phyloP scores from a whole-genome alignment of 169 alveolate species.

The Cryptosporidium parvum region DNA sequence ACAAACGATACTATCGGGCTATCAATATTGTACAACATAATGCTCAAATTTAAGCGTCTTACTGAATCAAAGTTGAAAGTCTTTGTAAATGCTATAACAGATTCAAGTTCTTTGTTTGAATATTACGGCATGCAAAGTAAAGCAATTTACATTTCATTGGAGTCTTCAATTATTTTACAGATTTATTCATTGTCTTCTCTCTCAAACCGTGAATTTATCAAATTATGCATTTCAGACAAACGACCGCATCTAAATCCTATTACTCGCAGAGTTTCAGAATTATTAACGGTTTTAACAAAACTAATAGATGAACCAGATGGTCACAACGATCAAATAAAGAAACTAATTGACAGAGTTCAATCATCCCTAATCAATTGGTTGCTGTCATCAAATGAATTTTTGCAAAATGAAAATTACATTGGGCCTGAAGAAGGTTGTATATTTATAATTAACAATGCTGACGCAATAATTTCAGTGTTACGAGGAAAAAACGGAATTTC shows the following conservation, averaged over 20 bases:
- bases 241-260: conserved; percentile 2
- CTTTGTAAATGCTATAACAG: conserved; percentile 7
- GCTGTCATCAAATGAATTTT: background rate
- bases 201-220: conserved; percentile 11
- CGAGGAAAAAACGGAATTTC: background rate
- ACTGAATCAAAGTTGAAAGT: conserved; percentile 15
- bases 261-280: conserved; percentile 61
- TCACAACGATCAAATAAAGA: background rate
- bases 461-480: conserved; percentile 26
- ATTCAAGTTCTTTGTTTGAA: conserved; percentile 4
- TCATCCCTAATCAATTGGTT: conserved; percentile 42
- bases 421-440: conserved; percentile 31
- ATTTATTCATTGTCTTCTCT: conserved; percentile 9
- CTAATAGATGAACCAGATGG: background rate
- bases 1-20: conserved; percentile 43
- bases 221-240: background rate
- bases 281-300: conserved; percentile 9
- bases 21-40: conserved; percentile 5
- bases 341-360: conserved; percentile 14
- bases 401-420: background rate
- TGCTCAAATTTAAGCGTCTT: conserved; percentile 3
- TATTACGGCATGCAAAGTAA: conserved; percentile 10
- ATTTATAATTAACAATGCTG: conserved; percentile 52
- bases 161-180: conserved; percentile 1
- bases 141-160: conserved; percentile 15